Evolutionary conservation across 2,329 filamentous ascomycete species (phyloP).

Genomic region (Apiospora saccharicola): DNA sequence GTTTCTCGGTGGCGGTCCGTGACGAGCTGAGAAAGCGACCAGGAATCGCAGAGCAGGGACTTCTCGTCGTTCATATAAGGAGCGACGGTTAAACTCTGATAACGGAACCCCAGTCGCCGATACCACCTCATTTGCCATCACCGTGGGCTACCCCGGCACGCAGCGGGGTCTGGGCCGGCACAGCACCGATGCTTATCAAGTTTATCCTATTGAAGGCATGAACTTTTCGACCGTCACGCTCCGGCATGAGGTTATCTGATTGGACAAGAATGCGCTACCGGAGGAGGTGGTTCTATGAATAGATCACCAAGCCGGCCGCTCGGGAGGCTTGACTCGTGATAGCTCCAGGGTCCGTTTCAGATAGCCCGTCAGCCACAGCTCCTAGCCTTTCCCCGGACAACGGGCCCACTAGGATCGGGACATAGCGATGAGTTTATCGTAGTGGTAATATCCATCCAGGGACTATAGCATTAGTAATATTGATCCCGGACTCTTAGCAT

Average conservation of each 20-base stretch:
- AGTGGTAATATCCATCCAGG: background rate
- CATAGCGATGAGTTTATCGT: background rate
- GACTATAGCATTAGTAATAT: background rate
- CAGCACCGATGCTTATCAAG: background rate
- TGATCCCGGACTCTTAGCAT: no score
- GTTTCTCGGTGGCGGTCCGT: background rate
- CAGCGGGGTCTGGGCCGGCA: background rate
- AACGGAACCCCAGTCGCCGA: background rate
- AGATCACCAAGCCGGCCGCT: background rate
- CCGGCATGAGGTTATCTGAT: background rate
- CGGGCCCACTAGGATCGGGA: background rate
- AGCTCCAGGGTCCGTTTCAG: background rate
- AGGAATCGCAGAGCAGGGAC: background rate
- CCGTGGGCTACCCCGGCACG: background rate
- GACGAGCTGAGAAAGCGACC: background rate
- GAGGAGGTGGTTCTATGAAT: background rate
- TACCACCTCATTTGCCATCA: background rate
- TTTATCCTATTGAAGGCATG: background rate
- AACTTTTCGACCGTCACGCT: background rate
- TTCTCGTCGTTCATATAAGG: background rate
- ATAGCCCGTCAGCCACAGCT: background rate
- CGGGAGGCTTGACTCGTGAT: conserved; percentile 1
- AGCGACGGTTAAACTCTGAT: background rate
- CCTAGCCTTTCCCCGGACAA: background rate
- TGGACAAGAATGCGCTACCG: background rate